Conservation (phyloP, 2,329 filamentous ascomycete species). For the Trichoderma pleuroti region DNA sequence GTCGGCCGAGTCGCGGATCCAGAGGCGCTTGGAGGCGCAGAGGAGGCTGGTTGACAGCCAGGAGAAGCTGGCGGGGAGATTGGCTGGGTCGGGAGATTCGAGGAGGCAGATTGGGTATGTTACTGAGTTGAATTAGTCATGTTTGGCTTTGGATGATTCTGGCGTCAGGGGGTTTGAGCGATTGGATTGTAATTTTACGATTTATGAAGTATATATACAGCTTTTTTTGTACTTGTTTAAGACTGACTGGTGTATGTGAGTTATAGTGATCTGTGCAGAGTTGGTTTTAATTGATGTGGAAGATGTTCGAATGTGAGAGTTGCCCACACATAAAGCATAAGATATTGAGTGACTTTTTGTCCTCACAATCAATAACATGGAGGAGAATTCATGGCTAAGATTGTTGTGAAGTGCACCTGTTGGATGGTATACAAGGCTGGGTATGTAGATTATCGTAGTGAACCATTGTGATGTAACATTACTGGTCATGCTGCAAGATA, state of each 20-base stretch:
- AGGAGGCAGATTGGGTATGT: slow-evolving; percentile 56
- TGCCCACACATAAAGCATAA: background rate
- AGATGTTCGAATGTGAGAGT: background rate
- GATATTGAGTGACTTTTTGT: background rate
- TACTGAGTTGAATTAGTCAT: slow-evolving; percentile 45
- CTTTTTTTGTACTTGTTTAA: background rate
- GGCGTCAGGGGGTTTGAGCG: background rate
- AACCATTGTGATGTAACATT: background rate
- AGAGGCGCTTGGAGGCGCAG: slow-evolving; percentile 48
- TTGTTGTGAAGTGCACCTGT: background rate
- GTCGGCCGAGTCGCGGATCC: slow-evolving; percentile 44
- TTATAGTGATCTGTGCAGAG: background rate
- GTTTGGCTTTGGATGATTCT: background rate
- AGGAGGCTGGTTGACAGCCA: slow-evolving; percentile 50
- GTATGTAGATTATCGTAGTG: fast-evolving
- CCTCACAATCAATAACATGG: background rate
- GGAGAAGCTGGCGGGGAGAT: slow-evolving; percentile 38
- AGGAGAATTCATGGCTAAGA: fast-evolving
- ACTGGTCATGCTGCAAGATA: background rate
- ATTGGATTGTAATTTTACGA: background rate
- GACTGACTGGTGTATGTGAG: background rate
- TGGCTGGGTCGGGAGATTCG: slow-evolving; percentile 40
- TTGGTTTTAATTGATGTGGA: background rate
- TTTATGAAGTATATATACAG: background rate
- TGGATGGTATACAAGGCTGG: background rate